These are phyloP conservation scores for Musa itinerans DNA, from an alignment of 176 grass and related monocot species.

Conservation along the genomic window DNA sequence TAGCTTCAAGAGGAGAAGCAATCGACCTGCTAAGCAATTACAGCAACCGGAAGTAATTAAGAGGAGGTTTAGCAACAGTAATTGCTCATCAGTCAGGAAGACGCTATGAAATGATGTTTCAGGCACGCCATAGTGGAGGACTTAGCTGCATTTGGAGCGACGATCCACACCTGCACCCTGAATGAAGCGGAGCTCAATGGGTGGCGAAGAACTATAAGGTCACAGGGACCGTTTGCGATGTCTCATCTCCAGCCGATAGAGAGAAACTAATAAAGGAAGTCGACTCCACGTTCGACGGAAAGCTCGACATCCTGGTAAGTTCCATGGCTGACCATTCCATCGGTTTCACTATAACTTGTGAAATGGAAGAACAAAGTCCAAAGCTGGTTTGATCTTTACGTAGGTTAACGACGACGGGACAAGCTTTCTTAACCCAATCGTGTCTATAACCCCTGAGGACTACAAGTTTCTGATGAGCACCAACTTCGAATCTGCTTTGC, in stretches of 20 bases:
- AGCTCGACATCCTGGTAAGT: slow-evolving; percentile 29
- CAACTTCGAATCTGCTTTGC: slow-evolving; percentile 36
- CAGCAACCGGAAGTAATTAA: too few relatives aligned
- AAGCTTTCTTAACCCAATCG: background rate
- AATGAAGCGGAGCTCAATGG: slow-evolving; percentile 24
- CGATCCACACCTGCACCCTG: slow-evolving; percentile 32
- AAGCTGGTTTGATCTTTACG: background rate
- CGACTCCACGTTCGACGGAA: slow-evolving; percentile 17
- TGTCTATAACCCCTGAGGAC: slow-evolving; percentile 19
- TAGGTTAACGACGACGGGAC: slow-evolving; percentile 32
- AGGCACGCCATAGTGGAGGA: slow-evolving; percentile 26
- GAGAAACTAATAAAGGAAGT: slow-evolving; percentile 24
- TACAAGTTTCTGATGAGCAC: slow-evolving; percentile 28
- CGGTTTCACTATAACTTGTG: background rate
- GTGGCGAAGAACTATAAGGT: slow-evolving; percentile 14
- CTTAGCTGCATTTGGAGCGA: slow-evolving; percentile 21
- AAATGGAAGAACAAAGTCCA: background rate
- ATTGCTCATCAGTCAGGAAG: too few relatives aligned
- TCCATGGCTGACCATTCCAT: background rate
- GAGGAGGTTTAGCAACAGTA: too few relatives aligned
- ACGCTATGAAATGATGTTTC: too few relatives aligned
- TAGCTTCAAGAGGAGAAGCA: too few relatives aligned
- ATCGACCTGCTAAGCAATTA: too few relatives aligned
- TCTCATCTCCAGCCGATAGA: slow-evolving; percentile 15
- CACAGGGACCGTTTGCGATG: slow-evolving; percentile 28